Conservation (phyloP, 306 rosid genomes). For the Hylodesmum podocarpum region DNA sequence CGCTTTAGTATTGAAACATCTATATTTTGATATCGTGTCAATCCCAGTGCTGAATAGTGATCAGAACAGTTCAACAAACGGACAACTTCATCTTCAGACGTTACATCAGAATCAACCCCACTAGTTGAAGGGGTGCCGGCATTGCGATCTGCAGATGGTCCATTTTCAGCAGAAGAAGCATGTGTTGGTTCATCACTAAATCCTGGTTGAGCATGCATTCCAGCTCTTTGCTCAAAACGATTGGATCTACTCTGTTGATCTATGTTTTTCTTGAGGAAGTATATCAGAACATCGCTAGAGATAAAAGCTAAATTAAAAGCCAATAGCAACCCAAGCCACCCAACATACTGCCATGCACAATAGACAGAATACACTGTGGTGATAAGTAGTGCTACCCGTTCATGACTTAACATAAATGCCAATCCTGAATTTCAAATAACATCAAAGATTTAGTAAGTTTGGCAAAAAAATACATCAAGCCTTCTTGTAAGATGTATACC, state of each 20-base stretch:
- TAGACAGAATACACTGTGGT: conserved; percentile 75
- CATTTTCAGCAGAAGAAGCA: conserved; percentile 64
- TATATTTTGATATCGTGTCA: conserved; percentile 63
- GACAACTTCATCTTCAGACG: conserved; percentile 92
- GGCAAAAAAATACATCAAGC: conserved; percentile 21
- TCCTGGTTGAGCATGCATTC: conserved; percentile 72
- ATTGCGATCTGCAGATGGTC: conserved; percentile 62
- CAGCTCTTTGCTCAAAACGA: conserved; percentile 64
- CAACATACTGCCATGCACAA: conserved; percentile 85
- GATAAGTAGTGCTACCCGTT: conserved; percentile 70
- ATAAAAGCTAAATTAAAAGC: conserved; percentile 82
- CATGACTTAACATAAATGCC: conserved; percentile 71
- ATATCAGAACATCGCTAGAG: conserved; percentile 80
- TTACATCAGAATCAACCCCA: conserved; percentile 72
- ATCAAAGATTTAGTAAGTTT: conserved; percentile 37
- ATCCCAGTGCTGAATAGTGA: conserved; percentile 85
- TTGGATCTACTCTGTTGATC: conserved; percentile 68
- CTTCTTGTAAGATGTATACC: not conserved
- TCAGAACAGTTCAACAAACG: conserved; percentile 90
- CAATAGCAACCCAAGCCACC: conserved; percentile 83
- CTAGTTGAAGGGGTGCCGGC: conserved; percentile 88
- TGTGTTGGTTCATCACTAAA: conserved; percentile 61
- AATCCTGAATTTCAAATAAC: conserved; percentile 62
- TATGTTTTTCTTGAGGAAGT: conserved; percentile 75
- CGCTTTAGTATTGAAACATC: conserved; percentile 80